phyloP scores from a whole-genome alignment of 768 basidiomycete species.

The Podaxis sp. region DNA sequence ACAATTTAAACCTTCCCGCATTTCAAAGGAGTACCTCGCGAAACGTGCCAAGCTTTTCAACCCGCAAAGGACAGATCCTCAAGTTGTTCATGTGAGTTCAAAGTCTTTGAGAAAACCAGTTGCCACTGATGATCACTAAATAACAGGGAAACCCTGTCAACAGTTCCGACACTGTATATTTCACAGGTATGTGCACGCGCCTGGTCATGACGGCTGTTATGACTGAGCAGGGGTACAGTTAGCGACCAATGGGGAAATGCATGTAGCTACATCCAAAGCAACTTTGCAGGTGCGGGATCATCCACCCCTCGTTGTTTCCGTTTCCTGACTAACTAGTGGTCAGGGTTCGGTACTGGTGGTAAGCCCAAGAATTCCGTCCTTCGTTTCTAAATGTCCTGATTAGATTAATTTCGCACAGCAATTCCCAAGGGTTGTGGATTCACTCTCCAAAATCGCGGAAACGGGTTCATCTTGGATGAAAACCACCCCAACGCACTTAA shows the following conservation, averaged over 20 bases:
- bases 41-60: constrained; percentile 81
- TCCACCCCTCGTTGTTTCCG: not conserved
- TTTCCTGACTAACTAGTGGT: not conserved
- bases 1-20: not conserved
- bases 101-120: not conserved
- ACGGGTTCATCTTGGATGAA: constrained; percentile 75
- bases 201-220: not conserved
- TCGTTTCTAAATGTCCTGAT: not conserved
- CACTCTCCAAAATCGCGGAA: constrained; percentile 92
- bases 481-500: constrained; percentile 83
- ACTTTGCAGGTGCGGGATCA: constrained; percentile 65
- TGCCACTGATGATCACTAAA: constrained; percentile 12
- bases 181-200: constrained; percentile 55
- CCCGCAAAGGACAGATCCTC: constrained; percentile 57
- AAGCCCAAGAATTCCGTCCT: not conserved
- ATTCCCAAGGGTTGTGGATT: constrained; percentile 95
- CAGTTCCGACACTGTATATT: constrained; percentile 94
- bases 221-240: constrained; percentile 36
- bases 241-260: constrained; percentile 88
- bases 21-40: constrained; percentile 72
- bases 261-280: constrained; percentile 87
- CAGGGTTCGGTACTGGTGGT: constrained; percentile 89
- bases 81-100: constrained; percentile 60
- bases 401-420: constrained; percentile 42
- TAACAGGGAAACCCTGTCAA: constrained; percentile 74